A percentile compares a stretch with the other conserved stretches of the same genome.
Evolutionary conservation across 768 basidiomycete species (phyloP).

Genomic region (Mycena pura): DNA sequence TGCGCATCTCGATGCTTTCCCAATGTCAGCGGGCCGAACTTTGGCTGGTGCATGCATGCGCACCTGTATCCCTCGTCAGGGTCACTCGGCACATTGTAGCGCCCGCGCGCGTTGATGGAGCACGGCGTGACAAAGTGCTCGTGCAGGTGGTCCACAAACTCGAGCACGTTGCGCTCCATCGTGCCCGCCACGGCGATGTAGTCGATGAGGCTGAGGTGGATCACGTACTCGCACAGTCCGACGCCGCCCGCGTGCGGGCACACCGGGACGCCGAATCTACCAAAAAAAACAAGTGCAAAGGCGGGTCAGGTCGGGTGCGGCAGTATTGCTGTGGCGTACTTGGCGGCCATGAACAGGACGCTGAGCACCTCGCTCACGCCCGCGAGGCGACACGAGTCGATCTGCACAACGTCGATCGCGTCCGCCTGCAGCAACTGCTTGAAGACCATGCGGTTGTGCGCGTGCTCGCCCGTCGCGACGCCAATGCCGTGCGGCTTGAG

Average conservation of each 20-base stretch:
- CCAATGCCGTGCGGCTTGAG: constrained; percentile 83
- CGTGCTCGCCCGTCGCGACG: constrained; percentile 94
- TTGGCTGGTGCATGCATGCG: constrained; percentile 18
- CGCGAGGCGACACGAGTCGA: constrained; percentile 92
- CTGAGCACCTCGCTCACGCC: constrained; percentile 94
- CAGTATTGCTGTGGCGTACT: constrained; percentile 48
- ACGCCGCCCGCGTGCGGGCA: constrained; percentile 97
- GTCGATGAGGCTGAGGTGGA: constrained; percentile 88
- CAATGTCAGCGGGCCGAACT: not conserved
- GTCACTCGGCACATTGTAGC: constrained; percentile 86
- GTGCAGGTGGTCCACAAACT: constrained; percentile 90
- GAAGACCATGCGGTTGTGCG: constrained; percentile 94
- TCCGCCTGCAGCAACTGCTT: constrained; percentile 91
- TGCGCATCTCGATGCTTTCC: constrained; percentile 86
- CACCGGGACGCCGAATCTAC: constrained; percentile 85
- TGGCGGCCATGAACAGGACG: constrained; percentile 89
- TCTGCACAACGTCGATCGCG: constrained; percentile 94
- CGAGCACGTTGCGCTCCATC: constrained; percentile 94
- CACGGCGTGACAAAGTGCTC: constrained; percentile 92
- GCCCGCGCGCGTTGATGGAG: constrained; percentile 82
- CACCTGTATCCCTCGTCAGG: constrained; percentile 82
- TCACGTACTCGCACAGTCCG: constrained; percentile 91
- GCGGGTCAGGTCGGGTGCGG: not conserved
- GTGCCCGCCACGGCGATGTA: constrained; percentile 90
- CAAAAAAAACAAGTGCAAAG: not conserved